Evolutionary conservation across 75 land plant species (phyloP).

Genomic region (Selaginella tamariscina): DNA sequence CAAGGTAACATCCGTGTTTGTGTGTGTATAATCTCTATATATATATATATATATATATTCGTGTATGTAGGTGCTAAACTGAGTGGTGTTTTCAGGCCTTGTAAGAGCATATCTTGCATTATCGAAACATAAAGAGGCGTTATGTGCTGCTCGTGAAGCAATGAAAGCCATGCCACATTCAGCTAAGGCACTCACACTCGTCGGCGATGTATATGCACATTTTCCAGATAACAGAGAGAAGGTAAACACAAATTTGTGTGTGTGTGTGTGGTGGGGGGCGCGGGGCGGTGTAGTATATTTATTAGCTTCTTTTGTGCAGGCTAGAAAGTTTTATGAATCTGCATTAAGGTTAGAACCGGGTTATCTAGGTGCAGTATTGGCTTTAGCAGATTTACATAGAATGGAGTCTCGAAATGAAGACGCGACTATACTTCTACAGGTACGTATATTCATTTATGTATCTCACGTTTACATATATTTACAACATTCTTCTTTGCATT

Average conservation of each 20-base stretch:
- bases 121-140: slow-evolving; percentile 77
- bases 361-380: slow-evolving; percentile 86
- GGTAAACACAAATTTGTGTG: slow-evolving; percentile 35
- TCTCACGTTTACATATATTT: too few species aligned
- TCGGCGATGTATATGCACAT: slow-evolving; percentile 98
- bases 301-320: slow-evolving; percentile 29
- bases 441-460: too few species aligned
- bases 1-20: too few species aligned
- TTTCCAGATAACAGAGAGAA: slow-evolving; percentile 74
- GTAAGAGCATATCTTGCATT: slow-evolving; percentile 76
- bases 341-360: slow-evolving; percentile 87
- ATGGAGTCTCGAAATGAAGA: slow-evolving; percentile 82
- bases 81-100: slow-evolving; percentile 40
- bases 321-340: slow-evolving; percentile 91
- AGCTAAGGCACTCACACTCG: slow-evolving; percentile 88
- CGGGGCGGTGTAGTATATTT: neutral
- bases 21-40: too few species aligned
- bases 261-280: too few species aligned
- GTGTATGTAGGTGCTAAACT: neutral
- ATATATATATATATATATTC: neutral
- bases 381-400: slow-evolving; percentile 84
- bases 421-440: slow-evolving; percentile 71
- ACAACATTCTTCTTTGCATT: too few species aligned
- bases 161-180: slow-evolving; percentile 96
- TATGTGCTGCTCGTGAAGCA: slow-evolving; percentile 86